Percentiles rank a stretch among this genome's conserved stretches.
These are phyloP conservation scores for Fistulina hepatica DNA, from an alignment of 1,284 basidiomycete genomes.

Conservation along the genomic window DNA sequence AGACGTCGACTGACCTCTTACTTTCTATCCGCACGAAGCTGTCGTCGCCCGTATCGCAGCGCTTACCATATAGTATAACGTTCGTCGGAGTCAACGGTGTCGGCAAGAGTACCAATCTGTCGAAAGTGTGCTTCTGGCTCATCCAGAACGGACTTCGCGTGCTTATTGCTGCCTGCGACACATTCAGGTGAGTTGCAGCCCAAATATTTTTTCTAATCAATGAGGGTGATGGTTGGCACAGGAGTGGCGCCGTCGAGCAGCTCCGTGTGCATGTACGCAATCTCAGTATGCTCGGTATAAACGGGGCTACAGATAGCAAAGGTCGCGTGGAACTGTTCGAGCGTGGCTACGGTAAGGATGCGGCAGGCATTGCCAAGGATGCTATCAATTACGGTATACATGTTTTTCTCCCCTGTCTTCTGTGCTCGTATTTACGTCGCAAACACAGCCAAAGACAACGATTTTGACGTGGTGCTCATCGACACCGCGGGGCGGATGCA, in stretches of 20 bases:
- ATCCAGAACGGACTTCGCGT: conserved; percentile 91
- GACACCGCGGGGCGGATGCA: conserved; percentile 99
- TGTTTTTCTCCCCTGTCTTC: conserved; percentile 5
- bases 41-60: conserved; percentile 55
- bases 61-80: conserved; percentile 84
- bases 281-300: conserved; percentile 75
- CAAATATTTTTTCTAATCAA: not conserved
- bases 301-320: conserved; percentile 57
- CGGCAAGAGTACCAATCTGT: conserved; percentile 96
- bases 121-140: conserved; percentile 99
- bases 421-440: conserved; percentile 1
- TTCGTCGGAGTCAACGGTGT: conserved; percentile 99
- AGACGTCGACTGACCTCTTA: conserved; percentile 91
- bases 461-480: conserved; percentile 90
- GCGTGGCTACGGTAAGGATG: conserved; percentile 96
- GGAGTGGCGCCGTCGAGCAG: conserved; percentile 96
- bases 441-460: conserved; percentile 62
- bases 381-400: conserved; percentile 75
- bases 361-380: conserved; percentile 93
- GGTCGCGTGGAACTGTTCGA: conserved; percentile 88
- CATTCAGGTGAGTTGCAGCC: conserved; percentile 60
- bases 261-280: conserved; percentile 95
- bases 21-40: conserved; percentile 69
- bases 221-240: conserved; percentile 19
- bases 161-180: conserved; percentile 97